Conservation (phyloP, 1,284 basidiomycete species). For the Trichosporon sp. region DNA sequence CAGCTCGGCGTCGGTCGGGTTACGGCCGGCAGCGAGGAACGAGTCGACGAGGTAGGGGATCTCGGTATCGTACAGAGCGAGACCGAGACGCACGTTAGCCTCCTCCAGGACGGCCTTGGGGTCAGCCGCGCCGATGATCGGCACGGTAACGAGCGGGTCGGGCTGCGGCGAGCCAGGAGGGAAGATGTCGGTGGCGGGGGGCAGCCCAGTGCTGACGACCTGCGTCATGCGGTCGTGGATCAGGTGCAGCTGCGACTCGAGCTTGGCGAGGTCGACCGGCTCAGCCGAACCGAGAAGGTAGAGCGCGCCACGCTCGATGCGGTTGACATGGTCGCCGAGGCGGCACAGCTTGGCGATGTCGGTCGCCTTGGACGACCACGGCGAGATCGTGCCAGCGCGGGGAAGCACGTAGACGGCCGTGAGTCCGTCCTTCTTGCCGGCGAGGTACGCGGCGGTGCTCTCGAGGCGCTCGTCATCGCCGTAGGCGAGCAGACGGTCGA, state of each 20-base stretch:
- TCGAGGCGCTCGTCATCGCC: constrained; percentile 61
- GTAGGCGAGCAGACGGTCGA: constrained; percentile 76
- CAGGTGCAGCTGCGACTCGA: constrained; percentile 56
- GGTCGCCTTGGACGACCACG: constrained; percentile 97
- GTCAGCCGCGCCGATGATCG: constrained; percentile 54
- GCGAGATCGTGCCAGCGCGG: constrained; percentile 72
- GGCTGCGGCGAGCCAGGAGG: constrained; percentile 57
- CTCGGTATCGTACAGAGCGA: constrained; percentile 85
- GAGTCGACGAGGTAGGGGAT: constrained; percentile 89
- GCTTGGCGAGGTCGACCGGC: constrained; percentile 30
- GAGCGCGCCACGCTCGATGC: constrained; percentile 77
- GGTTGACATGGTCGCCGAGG: constrained; percentile 62
- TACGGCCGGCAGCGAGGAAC: constrained; percentile 69
- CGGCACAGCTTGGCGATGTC: constrained; percentile 88
- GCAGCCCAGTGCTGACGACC: constrained; percentile 57
- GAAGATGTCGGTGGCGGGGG: constrained; percentile 64
- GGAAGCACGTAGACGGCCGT: constrained; percentile 66
- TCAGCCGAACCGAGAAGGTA: constrained; percentile 61
- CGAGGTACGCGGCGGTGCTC: constrained; percentile 36
- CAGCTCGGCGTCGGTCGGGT: constrained; percentile 93
- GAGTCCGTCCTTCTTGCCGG: constrained; percentile 27
- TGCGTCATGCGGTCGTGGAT: constrained; percentile 98
- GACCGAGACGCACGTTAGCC: constrained; percentile 80
- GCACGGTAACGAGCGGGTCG: constrained; percentile 64
- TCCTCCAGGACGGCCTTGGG: constrained; percentile 56